Conservation (phyloP, 106 monocot species). For the Allium sativum region DNA sequence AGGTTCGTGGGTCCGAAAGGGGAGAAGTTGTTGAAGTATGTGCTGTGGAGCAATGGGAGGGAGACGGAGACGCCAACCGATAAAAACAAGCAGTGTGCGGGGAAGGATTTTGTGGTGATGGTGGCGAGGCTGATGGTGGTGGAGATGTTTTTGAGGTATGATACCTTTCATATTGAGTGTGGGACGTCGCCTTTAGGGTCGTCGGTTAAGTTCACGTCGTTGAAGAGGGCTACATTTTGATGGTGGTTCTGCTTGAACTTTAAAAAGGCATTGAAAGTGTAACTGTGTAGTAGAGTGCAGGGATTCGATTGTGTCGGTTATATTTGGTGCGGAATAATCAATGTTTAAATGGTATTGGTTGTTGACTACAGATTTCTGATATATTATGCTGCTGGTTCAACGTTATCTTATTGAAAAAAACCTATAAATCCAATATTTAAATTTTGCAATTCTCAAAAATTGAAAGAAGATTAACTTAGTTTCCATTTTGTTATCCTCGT, state of each 20-base stretch:
- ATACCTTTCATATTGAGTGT: slow-evolving; percentile 29
- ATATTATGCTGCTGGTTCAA: too few relatives aligned
- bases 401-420: too few relatives aligned
- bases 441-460: too few relatives aligned
- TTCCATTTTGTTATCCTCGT: too few relatives aligned
- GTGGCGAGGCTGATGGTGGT: slow-evolving; percentile 37
- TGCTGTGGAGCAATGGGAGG: slow-evolving; percentile 77
- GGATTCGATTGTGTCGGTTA: too few relatives aligned
- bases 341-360: background rate
- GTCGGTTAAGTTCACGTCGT: slow-evolving; percentile 19
- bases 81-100: slow-evolving; percentile 86
- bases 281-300: too few relatives aligned
- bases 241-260: too few relatives aligned
- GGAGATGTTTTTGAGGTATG: slow-evolving; percentile 45
- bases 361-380: too few relatives aligned
- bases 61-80: slow-evolving; percentile 51
- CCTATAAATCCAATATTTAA: too few relatives aligned
- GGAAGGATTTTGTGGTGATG: slow-evolving; percentile 52
- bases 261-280: background rate
- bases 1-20: slow-evolving; percentile 69
- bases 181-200: slow-evolving; percentile 11
- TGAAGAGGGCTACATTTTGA: slow-evolving; percentile 16
- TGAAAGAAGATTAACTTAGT: too few relatives aligned
- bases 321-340: background rate
- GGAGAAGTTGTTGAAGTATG: slow-evolving; percentile 37